phyloP scores from a whole-genome alignment of 2,329 filamentous ascomycete species.

The Macrophomina phaseolina region DNA sequence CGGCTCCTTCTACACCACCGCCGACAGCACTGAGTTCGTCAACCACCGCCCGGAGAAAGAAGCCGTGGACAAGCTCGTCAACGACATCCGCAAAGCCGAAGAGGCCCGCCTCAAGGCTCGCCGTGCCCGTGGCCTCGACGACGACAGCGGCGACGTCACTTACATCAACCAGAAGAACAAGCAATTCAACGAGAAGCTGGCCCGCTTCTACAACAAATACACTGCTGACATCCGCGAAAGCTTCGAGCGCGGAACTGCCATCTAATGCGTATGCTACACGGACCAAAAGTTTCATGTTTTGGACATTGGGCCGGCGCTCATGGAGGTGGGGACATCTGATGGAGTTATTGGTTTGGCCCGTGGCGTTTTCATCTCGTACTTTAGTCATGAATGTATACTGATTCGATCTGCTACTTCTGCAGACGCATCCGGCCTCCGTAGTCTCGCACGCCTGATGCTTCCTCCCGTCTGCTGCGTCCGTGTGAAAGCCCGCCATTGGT shows the following conservation, averaged over 20 bases:
- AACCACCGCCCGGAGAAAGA: conserved; percentile 87
- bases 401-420: neutral
- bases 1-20: conserved; percentile 88
- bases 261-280: conserved; percentile 55
- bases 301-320: neutral
- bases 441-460: too few species aligned
- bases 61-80: conserved; percentile 85
- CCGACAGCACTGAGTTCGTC: conserved; percentile 79
- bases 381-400: neutral
- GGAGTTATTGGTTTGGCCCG: neutral
- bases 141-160: conserved; percentile 86
- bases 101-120: conserved; percentile 85
- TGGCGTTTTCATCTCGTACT: neutral
- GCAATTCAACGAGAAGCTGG: conserved; percentile 98
- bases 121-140: conserved; percentile 73
- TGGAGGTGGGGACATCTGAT: neutral
- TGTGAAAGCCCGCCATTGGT: too few species aligned
- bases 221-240: conserved; percentile 95
- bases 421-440: neutral
- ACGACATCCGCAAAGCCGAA: conserved; percentile 86
- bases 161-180: conserved; percentile 99
- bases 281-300: neutral
- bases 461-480: too few species aligned
- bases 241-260: conserved; percentile 96
- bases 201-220: conserved; percentile 98